A percentile compares a stretch with the other conserved stretches of the same genome.
These are phyloP conservation scores for Daphne laureola DNA, from an alignment of 441 rosid genomes.

Conservation along the genomic window DNA sequence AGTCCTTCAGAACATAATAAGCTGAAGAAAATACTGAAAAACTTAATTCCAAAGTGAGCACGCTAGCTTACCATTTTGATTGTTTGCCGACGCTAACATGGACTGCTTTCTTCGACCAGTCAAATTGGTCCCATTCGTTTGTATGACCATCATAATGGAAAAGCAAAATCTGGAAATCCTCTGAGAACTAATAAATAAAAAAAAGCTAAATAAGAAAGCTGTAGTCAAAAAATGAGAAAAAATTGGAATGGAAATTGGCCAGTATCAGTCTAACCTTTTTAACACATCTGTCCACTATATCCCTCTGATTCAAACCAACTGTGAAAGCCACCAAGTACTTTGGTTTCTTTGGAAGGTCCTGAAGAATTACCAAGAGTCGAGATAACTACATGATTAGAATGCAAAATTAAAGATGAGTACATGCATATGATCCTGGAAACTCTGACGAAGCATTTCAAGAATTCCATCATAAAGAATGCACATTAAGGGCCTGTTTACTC, in stretches of 20 bases:
- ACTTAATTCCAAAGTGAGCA: slow-evolving; percentile 1
- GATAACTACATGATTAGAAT: no score
- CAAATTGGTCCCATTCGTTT: slow-evolving; percentile 61
- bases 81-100: slow-evolving; percentile 58
- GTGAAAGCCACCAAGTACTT: slow-evolving; percentile 59
- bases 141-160: slow-evolving; percentile 72
- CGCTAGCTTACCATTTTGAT: slow-evolving; percentile 57
- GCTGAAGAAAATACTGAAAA: not conserved
- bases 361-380: slow-evolving; percentile 15
- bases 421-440: no score
- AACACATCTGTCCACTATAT: slow-evolving; percentile 44
- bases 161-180: slow-evolving; percentile 57
- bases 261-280: slow-evolving; percentile 42
- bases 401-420: no score
- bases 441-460: no score
- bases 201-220: slow-evolving; percentile 14
- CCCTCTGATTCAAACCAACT: slow-evolving; percentile 54
- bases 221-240: slow-evolving; percentile 7
- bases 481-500: no score
- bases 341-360: slow-evolving; percentile 66
- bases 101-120: slow-evolving; percentile 67
- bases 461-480: no score
- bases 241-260: not conserved
- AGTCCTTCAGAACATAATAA: slow-evolving; percentile 5
- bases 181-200: slow-evolving; percentile 41